A percentile compares a stretch with the other conserved stretches of the same genome.
Conservation (phyloP, 768 basidiomycete genomes). For the Mycena vitilis region DNA sequence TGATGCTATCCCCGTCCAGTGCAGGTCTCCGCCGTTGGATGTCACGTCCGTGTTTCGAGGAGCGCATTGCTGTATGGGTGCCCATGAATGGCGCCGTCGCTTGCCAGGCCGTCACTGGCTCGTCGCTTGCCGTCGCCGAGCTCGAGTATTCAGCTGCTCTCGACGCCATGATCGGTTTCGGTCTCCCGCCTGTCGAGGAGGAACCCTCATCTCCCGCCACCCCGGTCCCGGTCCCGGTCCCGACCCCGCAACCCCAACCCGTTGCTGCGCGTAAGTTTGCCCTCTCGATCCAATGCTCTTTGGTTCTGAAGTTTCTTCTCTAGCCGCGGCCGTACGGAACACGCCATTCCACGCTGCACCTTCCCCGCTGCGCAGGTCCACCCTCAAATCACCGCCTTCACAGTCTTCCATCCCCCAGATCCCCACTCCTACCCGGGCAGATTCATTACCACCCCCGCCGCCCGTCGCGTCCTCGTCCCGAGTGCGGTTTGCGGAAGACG, state of each 20-base stretch:
- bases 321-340: constrained; percentile 24
- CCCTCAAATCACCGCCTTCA: constrained; percentile 31
- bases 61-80: constrained; percentile 69
- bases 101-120: constrained; percentile 57
- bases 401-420: constrained; percentile 29
- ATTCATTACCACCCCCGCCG: not conserved
- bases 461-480: constrained; percentile 52
- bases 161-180: constrained; percentile 71
- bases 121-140: constrained; percentile 70
- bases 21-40: constrained; percentile 76
- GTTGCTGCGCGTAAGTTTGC: constrained; percentile 30
- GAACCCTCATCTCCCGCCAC: constrained; percentile 34
- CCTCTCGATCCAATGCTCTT: constrained; percentile 14
- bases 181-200: constrained; percentile 41
- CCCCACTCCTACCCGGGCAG: constrained; percentile 26
- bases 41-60: constrained; percentile 81
- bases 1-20: constrained; percentile 55
- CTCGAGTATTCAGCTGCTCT: constrained; percentile 78
- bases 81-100: constrained; percentile 52
- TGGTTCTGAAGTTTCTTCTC: constrained; percentile 33
- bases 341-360: constrained; percentile 55
- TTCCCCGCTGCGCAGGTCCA: constrained; percentile 59
- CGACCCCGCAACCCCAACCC: constrained; percentile 27
- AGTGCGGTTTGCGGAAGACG: constrained; percentile 74
- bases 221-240: constrained; percentile 22